Evolutionary conservation across 768 basidiomycete genomes (phyloP), one percentile per base, ranked within the genome.

Genomic region (Boletus reticuloceps): DNA sequence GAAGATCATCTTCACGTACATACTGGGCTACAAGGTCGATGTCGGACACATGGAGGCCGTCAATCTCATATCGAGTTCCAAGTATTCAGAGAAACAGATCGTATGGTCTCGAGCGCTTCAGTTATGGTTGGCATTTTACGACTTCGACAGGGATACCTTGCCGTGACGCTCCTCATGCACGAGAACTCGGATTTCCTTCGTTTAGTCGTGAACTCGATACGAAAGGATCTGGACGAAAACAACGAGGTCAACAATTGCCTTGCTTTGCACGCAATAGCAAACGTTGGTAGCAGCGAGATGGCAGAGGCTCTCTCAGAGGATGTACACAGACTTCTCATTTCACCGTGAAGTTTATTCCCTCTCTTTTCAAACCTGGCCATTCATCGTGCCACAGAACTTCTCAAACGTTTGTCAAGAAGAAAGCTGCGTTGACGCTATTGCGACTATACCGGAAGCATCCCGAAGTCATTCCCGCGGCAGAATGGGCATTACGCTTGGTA

Each of bases 31-130:
- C 78, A 96, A 97, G 74, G 94, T 98, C 63, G 97, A 99, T 69
- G 84, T 98, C 20, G 97, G 97, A 16, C 97, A 98, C 72, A 97
- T 98, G 95, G 95, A 98, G 68, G 96, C 97, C 25, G 94, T 98
- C 61, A 98, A 99, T 71, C 81, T 99, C 60, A 98, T 99, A 61
- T 91, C 95, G 27, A 94, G 91, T 65, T 73, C 83, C 32, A 98
- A 98, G 65, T 99, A 99, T 69, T 94, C 89, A 66, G 97, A 99
- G 77, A 99, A 99, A 74, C 97, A 99, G 72, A 98, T 99, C 59
- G 96, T 97, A 69, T 61, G 91, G 72, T 27, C 51, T 53, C 41
- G n/a, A 42, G 20, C 14, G 25, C 40, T 39, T 31, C 25, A 2
- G 3, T 37, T 47, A 27, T 38, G 36, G 46, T 36, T 41, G 12